Percentiles rank a stretch among this genome's conserved stretches.
Conservation (phyloP, 352 stramenopile genomes). For the Discostella stelligera region DNA sequence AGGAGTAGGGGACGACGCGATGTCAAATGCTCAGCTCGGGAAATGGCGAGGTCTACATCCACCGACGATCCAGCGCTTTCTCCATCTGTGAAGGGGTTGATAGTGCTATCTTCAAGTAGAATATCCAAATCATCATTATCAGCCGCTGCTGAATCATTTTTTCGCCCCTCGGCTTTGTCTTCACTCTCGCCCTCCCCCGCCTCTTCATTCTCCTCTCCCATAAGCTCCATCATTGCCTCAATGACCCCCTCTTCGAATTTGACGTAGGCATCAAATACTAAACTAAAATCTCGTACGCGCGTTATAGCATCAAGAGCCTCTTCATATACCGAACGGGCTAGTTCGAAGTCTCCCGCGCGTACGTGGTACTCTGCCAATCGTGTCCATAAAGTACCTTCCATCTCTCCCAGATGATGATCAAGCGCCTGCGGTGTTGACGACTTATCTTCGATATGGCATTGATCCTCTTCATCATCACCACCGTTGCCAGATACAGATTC, state of each 20-base stretch:
- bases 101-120: conserved; percentile 50
- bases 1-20: conserved; percentile 91
- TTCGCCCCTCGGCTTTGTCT: conserved; percentile 81
- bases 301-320: conserved; percentile 83
- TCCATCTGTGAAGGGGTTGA: conserved; percentile 9
- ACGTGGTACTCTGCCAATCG: conserved; percentile 97
- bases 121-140: conserved; percentile 83
- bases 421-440: conserved; percentile 11
- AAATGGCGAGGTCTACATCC: conserved; percentile 84
- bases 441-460: conserved; percentile 6
- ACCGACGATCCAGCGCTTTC: conserved; percentile 45
- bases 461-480: conserved; percentile 30
- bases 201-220: conserved; percentile 83
- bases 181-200: conserved; percentile 21
- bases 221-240: conserved; percentile 91
- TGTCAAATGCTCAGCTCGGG: conserved; percentile 90
- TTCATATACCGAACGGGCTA: conserved; percentile 95
- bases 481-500: conserved; percentile 6
- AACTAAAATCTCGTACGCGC: conserved; percentile 95
- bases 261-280: conserved; percentile 98
- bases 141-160: conserved; percentile 75
- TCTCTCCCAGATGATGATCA: conserved; percentile 88
- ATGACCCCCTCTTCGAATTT: conserved; percentile 98
- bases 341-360: conserved; percentile 93
- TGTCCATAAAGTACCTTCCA: conserved; percentile 97